phyloP scores from a whole-genome alignment of 2,329 filamentous ascomycete genomes.

The Verticillium nonalfalfae region DNA sequence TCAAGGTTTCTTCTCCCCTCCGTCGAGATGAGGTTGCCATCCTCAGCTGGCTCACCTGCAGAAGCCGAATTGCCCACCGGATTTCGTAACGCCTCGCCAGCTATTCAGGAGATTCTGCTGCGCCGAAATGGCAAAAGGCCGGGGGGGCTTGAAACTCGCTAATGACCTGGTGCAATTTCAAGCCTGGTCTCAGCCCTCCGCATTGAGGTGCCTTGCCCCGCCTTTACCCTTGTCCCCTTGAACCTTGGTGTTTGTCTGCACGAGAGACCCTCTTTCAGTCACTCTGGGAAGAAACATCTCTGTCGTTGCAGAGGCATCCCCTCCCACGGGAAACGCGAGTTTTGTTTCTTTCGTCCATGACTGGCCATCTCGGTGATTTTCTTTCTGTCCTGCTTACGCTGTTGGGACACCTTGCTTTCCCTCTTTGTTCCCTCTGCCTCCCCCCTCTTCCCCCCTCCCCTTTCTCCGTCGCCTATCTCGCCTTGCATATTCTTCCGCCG shows the following conservation, averaged over 20 bases:
- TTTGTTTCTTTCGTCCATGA: neutral
- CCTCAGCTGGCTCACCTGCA: neutral
- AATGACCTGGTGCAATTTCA: slow-evolving; percentile 41
- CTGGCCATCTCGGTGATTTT: neutral
- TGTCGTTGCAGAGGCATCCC: neutral
- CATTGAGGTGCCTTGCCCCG: neutral
- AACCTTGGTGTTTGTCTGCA: neutral
- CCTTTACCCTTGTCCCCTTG: neutral
- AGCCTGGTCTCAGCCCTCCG: slow-evolving; percentile 32
- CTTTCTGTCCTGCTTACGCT: neutral
- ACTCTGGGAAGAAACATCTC: neutral
- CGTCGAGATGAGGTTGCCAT: neutral
- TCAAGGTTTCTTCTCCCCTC: neutral
- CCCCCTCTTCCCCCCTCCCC: neutral
- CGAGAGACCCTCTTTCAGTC: neutral
- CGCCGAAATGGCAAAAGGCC: slow-evolving; percentile 11
- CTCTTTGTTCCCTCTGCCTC: neutral
- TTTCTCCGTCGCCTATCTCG: neutral
- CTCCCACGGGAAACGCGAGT: neutral
- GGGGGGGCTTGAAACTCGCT: slow-evolving; percentile 47
- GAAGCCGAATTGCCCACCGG: slow-evolving; percentile 2
- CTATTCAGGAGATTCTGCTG: neutral
- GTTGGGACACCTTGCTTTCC: neutral
- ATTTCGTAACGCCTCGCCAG: slow-evolving; percentile 6
- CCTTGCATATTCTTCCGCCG: neutral